A percentile compares a stretch with the other conserved stretches of the same genome.
Conservation (phyloP, 331 rosid genomes). For the Acacia concinna region DNA sequence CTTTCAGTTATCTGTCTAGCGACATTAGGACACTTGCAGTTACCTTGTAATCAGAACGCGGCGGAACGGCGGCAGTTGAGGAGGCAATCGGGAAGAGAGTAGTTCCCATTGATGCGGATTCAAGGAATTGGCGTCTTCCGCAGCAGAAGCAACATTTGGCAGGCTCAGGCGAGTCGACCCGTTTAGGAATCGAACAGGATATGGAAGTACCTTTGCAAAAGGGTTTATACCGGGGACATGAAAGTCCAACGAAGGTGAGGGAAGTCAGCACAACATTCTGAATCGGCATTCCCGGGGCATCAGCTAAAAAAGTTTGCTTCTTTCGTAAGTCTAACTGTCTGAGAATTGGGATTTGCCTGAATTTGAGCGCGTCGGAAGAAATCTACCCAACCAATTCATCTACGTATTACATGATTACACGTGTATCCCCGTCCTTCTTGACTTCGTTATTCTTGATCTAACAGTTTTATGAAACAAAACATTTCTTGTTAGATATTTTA, state of each 20-base stretch:
- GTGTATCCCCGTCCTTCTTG: too few relatives aligned
- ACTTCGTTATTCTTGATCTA: too few relatives aligned
- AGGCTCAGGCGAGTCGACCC: constrained; percentile 31
- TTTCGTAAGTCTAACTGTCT: too few relatives aligned
- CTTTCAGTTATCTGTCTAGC: neutral
- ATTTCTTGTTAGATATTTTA: too few relatives aligned
- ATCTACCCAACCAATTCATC: too few relatives aligned
- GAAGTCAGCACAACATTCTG: neutral
- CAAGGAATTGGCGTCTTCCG: constrained; percentile 67
- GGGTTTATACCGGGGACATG: neutral
- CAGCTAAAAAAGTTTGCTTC: neutral
- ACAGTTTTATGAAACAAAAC: too few relatives aligned
- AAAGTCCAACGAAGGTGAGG: constrained; percentile 6
- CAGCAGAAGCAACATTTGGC: constrained; percentile 53
- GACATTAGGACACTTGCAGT: neutral
- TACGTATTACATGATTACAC: too few relatives aligned
- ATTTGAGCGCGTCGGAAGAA: neutral
- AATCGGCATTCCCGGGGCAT: too few relatives aligned
- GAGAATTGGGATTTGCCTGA: neutral
- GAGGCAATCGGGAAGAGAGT: constrained; percentile 50
- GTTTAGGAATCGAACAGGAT: constrained; percentile 5
- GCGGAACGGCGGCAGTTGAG: constrained; percentile 45
- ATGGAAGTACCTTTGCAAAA: constrained; percentile 2
- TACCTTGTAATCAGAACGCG: constrained; percentile 54
- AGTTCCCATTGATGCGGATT: constrained; percentile 46